phyloP scores from a whole-genome alignment of 2,329 filamentous ascomycete genomes.

The Ceratocystis smalleyi region DNA sequence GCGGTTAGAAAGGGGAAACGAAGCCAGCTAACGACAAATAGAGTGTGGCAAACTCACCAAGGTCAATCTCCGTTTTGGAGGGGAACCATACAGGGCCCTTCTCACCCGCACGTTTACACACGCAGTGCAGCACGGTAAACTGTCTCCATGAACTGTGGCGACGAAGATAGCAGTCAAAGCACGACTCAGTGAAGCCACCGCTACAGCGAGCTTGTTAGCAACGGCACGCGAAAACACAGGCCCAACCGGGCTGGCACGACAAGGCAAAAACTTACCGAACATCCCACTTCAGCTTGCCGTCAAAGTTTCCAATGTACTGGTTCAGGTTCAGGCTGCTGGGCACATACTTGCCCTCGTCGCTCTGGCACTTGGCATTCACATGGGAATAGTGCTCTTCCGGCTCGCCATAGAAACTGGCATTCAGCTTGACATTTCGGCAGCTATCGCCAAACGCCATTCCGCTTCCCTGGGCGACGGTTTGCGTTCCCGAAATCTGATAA shows the following conservation, averaged over 20 bases:
- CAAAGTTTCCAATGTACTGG: constrained; percentile 11
- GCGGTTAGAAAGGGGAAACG: neutral
- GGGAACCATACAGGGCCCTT: constrained; percentile 16
- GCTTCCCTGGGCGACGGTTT: neutral
- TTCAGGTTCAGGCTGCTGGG: constrained; percentile 6
- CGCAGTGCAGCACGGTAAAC: constrained; percentile 16
- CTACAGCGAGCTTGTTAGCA: constrained; percentile 4
- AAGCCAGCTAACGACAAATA: neutral
- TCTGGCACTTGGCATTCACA: constrained; percentile 8
- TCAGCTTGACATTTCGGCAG: constrained; percentile 9
- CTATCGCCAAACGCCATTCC: constrained; percentile 6
- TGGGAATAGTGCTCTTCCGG: constrained; percentile 10
- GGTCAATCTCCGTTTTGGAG: constrained; percentile 14
- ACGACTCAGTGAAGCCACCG: constrained; percentile 13
- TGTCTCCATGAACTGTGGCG: constrained; percentile 12
- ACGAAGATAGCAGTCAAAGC: constrained; percentile 13
- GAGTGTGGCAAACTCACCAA: constrained; percentile 7
- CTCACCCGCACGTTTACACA: constrained; percentile 10
- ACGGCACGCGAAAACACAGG: neutral
- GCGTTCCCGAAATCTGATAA: too few relatives aligned
- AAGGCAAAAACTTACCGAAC: constrained; percentile 6
- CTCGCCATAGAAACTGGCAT: constrained; percentile 10
- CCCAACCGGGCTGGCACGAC: neutral
- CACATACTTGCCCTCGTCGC: constrained; percentile 1
- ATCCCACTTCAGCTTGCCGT: constrained; percentile 16